phyloP scores from a whole-genome alignment of 1,284 basidiomycete genomes.

The Cryptococcus sp. region DNA sequence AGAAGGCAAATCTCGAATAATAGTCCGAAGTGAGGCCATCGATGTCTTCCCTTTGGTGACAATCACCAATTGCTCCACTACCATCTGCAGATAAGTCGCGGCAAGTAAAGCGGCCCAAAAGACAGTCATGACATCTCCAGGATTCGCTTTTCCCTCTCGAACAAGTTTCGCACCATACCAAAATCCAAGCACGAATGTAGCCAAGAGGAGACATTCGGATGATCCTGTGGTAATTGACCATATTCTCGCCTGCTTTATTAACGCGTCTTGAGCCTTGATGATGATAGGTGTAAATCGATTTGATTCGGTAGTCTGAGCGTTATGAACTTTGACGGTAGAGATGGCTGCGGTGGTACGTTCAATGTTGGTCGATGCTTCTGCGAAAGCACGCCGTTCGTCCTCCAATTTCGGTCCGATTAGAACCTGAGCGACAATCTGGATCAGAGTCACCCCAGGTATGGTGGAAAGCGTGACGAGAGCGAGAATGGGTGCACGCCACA shows the following conservation, averaged over 20 bases:
- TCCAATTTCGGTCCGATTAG: constrained; percentile 63
- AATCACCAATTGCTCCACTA: constrained; percentile 70
- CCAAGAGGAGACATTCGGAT: constrained; percentile 73
- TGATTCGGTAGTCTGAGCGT: constrained; percentile 66
- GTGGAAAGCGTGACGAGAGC: constrained; percentile 88
- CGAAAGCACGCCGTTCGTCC: constrained; percentile 63
- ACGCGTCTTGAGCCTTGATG: constrained; percentile 52
- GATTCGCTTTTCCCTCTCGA: constrained; percentile 60
- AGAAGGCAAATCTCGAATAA: constrained; percentile 53
- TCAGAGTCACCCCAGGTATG: constrained; percentile 73
- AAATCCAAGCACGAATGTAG: constrained; percentile 94
- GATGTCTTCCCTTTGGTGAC: constrained; percentile 83
- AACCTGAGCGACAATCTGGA: constrained; percentile 70
- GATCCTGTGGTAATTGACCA: constrained; percentile 71
- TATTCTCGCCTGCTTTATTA: constrained; percentile 56
- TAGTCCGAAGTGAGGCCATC: constrained; percentile 65
- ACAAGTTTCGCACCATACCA: constrained; percentile 93
- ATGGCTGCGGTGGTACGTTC: constrained; percentile 76
- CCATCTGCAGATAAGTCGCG: constrained; percentile 76
- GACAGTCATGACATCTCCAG: constrained; percentile 84
- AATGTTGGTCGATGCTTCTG: constrained; percentile 68
- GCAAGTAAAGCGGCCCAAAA: constrained; percentile 96
- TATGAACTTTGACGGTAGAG: constrained; percentile 92
- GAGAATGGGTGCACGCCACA: constrained; percentile 72
- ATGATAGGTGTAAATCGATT: constrained; percentile 54